Conservation (phyloP, 2,329 filamentous ascomycete species). For the Colletotrichum tofieldiae region DNA sequence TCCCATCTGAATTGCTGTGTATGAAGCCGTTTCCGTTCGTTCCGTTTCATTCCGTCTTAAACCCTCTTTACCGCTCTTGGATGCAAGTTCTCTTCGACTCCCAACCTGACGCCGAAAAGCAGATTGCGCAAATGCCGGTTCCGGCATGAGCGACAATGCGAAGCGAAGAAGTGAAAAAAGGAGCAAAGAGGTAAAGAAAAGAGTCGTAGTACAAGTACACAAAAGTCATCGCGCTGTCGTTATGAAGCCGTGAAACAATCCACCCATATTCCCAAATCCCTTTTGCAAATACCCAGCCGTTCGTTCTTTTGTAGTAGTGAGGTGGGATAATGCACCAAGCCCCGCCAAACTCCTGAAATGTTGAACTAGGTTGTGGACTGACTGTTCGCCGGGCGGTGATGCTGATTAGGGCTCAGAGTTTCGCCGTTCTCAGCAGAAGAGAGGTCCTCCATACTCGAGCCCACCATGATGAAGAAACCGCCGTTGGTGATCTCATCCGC, state of each 20-base stretch:
- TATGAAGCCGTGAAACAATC: slow-evolving; percentile 11
- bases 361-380: neutral
- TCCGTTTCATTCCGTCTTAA: neutral
- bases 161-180: neutral
- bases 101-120: slow-evolving; percentile 18
- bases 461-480: slow-evolving; percentile 21
- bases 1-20: slow-evolving; percentile 6
- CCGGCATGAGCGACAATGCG: neutral
- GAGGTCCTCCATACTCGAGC: neutral
- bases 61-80: slow-evolving; percentile 4
- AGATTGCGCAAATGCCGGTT: neutral
- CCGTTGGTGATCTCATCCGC: slow-evolving; percentile 9
- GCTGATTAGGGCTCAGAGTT: neutral
- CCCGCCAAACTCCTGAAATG: slow-evolving; percentile 2
- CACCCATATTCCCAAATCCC: neutral
- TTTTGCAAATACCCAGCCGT: slow-evolving; percentile 3
- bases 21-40: neutral
- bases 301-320: slow-evolving; percentile 3
- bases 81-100: slow-evolving; percentile 24
- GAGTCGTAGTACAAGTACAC: slow-evolving; percentile 30
- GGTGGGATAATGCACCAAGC: neutral
- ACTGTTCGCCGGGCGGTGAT: neutral
- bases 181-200: slow-evolving; percentile 9
- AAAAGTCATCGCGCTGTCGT: slow-evolving; percentile 24
- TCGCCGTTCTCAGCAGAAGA: slow-evolving; percentile 34